These are phyloP conservation scores for Chlamydomonas incerta DNA, from an alignment of 139 green algal species.

Conservation along the genomic window DNA sequence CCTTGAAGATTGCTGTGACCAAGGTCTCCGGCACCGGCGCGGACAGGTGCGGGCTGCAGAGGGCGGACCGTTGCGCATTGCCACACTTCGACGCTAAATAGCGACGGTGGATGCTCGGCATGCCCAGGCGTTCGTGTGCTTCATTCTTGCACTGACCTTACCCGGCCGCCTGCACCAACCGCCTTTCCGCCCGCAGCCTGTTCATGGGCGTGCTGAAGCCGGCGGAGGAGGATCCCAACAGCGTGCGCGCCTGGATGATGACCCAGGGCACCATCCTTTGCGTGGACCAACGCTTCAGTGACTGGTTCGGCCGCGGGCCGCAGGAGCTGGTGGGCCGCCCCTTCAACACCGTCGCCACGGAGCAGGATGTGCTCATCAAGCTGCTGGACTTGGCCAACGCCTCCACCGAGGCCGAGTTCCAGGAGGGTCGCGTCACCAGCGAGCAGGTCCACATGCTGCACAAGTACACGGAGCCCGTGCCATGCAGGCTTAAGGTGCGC, in stretches of 20 bases:
- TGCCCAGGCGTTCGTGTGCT: background rate
- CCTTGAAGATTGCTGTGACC: conserved; percentile 39
- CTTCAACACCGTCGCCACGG: conserved; percentile 29
- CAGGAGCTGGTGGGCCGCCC: conserved; percentile 40
- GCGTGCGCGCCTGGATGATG: conserved; percentile 34
- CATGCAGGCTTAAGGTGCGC: conserved; percentile 15
- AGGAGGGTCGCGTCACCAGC: conserved; percentile 24
- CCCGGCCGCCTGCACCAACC: background rate
- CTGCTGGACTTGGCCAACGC: conserved; percentile 42
- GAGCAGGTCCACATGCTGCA: conserved; percentile 44
- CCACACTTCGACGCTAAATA: too few relatives aligned
- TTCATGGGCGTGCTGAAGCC: conserved; percentile 54
- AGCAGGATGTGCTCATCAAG: conserved; percentile 49
- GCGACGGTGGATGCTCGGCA: too few relatives aligned
- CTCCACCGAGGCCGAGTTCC: conserved; percentile 33
- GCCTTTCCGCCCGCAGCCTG: background rate
- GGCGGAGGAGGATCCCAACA: conserved; percentile 33
- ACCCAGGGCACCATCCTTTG: conserved; percentile 48
- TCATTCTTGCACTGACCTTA: background rate
- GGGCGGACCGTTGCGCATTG: too few relatives aligned
- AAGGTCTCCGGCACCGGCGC: conserved; percentile 49
- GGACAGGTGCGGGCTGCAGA: conserved; percentile 47
- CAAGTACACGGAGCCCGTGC: conserved; percentile 49
- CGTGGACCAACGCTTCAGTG: conserved; percentile 53
- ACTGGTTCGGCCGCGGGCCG: conserved; percentile 37